Conservation (phyloP, 2,329 filamentous ascomycete species). For the Zymoseptoria pseudotritici region DNA sequence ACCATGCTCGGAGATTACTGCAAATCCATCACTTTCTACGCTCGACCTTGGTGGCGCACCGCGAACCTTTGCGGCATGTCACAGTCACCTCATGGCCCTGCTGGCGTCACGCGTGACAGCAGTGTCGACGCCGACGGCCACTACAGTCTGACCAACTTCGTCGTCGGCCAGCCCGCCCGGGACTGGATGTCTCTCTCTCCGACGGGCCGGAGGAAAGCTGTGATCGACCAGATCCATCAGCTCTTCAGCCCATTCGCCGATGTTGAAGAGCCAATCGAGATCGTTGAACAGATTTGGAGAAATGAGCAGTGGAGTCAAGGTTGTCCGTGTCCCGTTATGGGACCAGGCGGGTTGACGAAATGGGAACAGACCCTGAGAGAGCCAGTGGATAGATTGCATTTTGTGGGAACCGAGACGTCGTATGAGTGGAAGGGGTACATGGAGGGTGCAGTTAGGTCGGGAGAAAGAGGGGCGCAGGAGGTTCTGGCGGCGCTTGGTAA, state of each 20-base stretch:
- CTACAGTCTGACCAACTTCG: slow-evolving; percentile 36
- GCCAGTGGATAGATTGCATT: slow-evolving; percentile 39
- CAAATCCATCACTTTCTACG: slow-evolving; percentile 45
- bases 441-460: slow-evolving; percentile 49
- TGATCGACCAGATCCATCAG: slow-evolving; percentile 31
- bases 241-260: slow-evolving; percentile 24
- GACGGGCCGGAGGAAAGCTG: slow-evolving; percentile 23
- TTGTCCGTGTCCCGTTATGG: slow-evolving; percentile 23
- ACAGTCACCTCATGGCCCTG: slow-evolving; percentile 41
- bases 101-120: slow-evolving; percentile 41
- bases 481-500: slow-evolving; percentile 25
- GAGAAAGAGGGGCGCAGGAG: slow-evolving; percentile 43
- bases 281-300: slow-evolving; percentile 23
- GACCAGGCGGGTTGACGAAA: slow-evolving; percentile 19
- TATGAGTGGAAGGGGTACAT: slow-evolving; percentile 52
- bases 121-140: slow-evolving; percentile 23
- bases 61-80: slow-evolving; percentile 40
- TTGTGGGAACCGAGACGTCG: slow-evolving; percentile 49
- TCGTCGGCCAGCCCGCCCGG: slow-evolving; percentile 33
- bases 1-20: slow-evolving; percentile 40
- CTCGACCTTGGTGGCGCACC: slow-evolving; percentile 41
- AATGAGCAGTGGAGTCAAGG: slow-evolving; percentile 24
- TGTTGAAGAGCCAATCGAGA: slow-evolving; percentile 27
- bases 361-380: slow-evolving; percentile 19
- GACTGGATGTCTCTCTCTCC: slow-evolving; percentile 30